A percentile compares a stretch with the other conserved stretches of the same genome.
Conservation (phyloP, 208 protist species). For the Leishmania lainsoni region DNA sequence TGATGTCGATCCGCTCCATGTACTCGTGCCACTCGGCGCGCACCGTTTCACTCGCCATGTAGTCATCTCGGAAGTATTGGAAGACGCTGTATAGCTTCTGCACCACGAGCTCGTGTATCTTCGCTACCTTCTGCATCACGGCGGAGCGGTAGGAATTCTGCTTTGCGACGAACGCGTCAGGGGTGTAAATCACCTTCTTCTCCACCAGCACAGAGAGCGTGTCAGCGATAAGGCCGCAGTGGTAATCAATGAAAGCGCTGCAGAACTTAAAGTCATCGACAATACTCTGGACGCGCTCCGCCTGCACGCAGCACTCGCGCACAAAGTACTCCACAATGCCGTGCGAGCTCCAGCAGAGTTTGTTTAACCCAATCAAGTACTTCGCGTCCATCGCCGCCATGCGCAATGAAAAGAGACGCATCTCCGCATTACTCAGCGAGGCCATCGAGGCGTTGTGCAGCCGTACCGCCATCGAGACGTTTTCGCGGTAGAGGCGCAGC, state of each 20-base stretch:
- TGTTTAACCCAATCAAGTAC: slow-evolving; percentile 92
- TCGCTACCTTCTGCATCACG: slow-evolving; percentile 77
- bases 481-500: slow-evolving; percentile 95
- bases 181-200: slow-evolving; percentile 94
- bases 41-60: slow-evolving; percentile 69
- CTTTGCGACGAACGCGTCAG: slow-evolving; percentile 84
- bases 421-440: slow-evolving; percentile 89
- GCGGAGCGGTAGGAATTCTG: slow-evolving; percentile 83
- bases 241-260: slow-evolving; percentile 83
- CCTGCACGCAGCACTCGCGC: slow-evolving; percentile 89
- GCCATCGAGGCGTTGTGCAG: slow-evolving; percentile 96
- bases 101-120: slow-evolving; percentile 86
- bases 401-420: slow-evolving; percentile 93
- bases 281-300: slow-evolving; percentile 82
- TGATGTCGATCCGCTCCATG: slow-evolving; percentile 92
- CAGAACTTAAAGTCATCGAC: slow-evolving; percentile 95
- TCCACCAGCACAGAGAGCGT: slow-evolving; percentile 95
- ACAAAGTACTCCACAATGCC: slow-evolving; percentile 96
- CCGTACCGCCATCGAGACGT: slow-evolving; percentile 94
- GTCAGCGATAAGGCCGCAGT: slow-evolving; percentile 91
- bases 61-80: slow-evolving; percentile 94
- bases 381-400: slow-evolving; percentile 93
- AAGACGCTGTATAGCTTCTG: slow-evolving; percentile 83
- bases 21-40: slow-evolving; percentile 93
- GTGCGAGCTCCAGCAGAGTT: slow-evolving; percentile 95